phyloP scores from a whole-genome alignment of 805 yeast species.

The Myxozyma lipomycoides region DNA sequence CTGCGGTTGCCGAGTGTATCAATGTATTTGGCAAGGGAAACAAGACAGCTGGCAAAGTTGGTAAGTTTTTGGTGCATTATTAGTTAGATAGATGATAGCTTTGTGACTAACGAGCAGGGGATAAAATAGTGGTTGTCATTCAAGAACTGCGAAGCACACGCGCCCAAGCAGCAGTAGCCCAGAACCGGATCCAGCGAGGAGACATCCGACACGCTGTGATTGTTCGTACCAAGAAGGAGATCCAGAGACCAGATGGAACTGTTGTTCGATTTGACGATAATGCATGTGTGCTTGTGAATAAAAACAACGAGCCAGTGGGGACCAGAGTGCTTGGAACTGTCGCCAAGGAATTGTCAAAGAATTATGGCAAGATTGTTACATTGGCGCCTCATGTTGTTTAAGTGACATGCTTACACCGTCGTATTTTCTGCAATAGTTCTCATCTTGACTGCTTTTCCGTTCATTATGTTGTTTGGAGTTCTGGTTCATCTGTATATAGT shows the following conservation, averaged over 20 bases:
- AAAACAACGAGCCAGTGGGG: conserved; percentile 90
- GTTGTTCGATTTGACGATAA: conserved; percentile 87
- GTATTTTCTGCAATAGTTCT: too few relatives aligned
- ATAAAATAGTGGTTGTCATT: conserved; percentile 88
- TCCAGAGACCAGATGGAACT: conserved; percentile 80
- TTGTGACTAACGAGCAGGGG: too few relatives aligned
- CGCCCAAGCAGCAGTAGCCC: conserved; percentile 5
- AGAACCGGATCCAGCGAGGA: conserved; percentile 82
- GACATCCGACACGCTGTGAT: conserved; percentile 94
- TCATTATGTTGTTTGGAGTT: too few relatives aligned
- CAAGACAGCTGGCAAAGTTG: conserved; percentile 67
- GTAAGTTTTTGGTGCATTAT: conserved; percentile 15
- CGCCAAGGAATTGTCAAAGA: conserved; percentile 81
- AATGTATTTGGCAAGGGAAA: conserved; percentile 90
- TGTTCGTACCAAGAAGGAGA: conserved; percentile 82
- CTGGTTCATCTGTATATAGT: too few relatives aligned
- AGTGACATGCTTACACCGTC: too few relatives aligned
- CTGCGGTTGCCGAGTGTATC: conserved; percentile 90
- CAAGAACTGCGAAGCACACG: conserved; percentile 20
- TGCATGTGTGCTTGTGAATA: conserved; percentile 92
- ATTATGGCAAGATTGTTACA: conserved; percentile 79
- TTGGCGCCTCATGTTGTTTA: conserved; percentile 69
- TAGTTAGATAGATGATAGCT: neutral
- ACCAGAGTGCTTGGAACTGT: conserved; percentile 85
- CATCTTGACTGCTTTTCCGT: too few relatives aligned